These are phyloP conservation scores for Penicillium crystallinum DNA, from an alignment of 495 filamentous ascomycete genomes.

Conservation along the genomic window DNA sequence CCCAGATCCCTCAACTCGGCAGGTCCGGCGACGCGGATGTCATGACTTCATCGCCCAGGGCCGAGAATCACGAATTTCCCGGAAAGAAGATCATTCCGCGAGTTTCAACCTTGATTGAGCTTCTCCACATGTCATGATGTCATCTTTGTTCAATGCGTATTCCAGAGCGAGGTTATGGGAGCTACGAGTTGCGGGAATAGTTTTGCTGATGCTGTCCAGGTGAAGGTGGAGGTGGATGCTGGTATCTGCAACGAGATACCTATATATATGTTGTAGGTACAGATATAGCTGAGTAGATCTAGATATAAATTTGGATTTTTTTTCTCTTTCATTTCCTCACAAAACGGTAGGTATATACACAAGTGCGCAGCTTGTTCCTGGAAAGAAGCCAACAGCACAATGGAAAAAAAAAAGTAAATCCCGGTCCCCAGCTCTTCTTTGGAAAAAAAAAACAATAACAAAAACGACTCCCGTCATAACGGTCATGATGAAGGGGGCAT, in stretches of 20 bases:
- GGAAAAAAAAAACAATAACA: no score
- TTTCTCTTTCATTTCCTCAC: conserved; percentile 8
- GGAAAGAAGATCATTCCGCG: not conserved
- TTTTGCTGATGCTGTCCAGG: no score
- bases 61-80: not conserved
- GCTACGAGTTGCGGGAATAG: no score
- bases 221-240: no score
- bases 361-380: not conserved
- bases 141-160: no score
- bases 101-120: not conserved
- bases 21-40: not conserved
- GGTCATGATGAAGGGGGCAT: conserved; percentile 19
- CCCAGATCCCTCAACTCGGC: not conserved
- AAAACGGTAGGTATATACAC: conserved; percentile 17
- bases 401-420: conserved; percentile 4
- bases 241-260: no score
- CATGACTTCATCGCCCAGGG: not conserved
- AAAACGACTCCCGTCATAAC: conserved; percentile 22
- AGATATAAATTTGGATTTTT: conserved; percentile 13
- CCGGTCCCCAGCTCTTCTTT: conserved; percentile 11
- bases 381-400: not conserved
- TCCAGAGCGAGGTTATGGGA: no score
- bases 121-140: conserved; percentile 2
- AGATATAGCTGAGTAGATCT: no score
- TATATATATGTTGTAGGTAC: no score